A percentile compares a stretch with the other conserved stretches of the same genome.
Conservation (phyloP, 192 early-diverging fungal species). For the Coemansia sp. region DNA sequence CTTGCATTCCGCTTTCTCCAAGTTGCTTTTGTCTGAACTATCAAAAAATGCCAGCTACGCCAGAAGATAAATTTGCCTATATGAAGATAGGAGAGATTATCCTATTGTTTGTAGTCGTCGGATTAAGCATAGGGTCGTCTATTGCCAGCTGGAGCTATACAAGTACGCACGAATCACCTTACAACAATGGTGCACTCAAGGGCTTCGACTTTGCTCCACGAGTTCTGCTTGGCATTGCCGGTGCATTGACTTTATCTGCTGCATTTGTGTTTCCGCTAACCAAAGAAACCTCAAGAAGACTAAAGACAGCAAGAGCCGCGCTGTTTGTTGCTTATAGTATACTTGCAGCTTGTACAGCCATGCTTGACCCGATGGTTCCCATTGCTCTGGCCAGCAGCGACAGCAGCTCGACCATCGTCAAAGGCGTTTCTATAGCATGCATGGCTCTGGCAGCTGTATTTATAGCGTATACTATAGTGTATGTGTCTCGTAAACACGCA, state of each 20-base stretch:
- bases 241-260: neutral
- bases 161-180: neutral
- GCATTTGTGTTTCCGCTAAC: neutral
- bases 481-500: no score
- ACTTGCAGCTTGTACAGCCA: neutral
- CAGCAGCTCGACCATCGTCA: neutral
- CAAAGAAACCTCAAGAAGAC: neutral
- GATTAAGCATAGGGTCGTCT: neutral
- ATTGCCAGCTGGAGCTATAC: slow-evolving; percentile 1
- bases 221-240: neutral
- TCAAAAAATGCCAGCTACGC: no score
- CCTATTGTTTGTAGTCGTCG: neutral
- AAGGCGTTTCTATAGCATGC: slow-evolving; percentile 2
- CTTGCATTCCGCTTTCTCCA: no score
- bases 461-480: no score
- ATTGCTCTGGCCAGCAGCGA: neutral
- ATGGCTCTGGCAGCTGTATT: neutral
- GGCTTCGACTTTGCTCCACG: neutral
- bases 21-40: no score
- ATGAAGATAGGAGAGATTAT: neutral
- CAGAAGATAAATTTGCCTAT: no score
- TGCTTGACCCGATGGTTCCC: neutral
- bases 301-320: no score
- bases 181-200: neutral
- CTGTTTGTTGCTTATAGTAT: neutral